Percentiles rank a stretch among this genome's conserved stretches.
These are phyloP conservation scores for Sambucus nigra DNA, from an alignment of 129 eudicot genomes.

Conservation along the genomic window DNA sequence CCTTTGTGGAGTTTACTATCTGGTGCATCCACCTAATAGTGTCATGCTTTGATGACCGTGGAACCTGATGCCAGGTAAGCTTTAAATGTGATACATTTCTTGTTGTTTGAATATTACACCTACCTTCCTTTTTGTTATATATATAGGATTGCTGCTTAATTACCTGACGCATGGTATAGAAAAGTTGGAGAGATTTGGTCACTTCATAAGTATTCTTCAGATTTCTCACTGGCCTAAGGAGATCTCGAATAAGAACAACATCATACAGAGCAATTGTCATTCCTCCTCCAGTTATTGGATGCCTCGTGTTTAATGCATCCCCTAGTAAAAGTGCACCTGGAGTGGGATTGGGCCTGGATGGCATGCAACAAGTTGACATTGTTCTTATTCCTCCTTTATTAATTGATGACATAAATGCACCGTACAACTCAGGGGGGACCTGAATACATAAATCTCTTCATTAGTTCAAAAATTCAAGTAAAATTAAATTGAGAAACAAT, in stretches of 20 bases:
- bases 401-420: slow-evolving; percentile 31
- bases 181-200: slow-evolving; percentile 47
- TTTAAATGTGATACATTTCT: neutral
- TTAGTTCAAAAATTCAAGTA: neutral
- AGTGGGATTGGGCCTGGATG: slow-evolving; percentile 52
- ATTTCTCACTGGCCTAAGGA: slow-evolving; percentile 37
- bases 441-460: slow-evolving; percentile 5
- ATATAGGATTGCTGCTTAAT: no score
- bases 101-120: no score
- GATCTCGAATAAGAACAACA: slow-evolving; percentile 50
- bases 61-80: no score
- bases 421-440: slow-evolving; percentile 39
- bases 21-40: no score
- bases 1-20: no score
- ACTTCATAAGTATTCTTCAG: slow-evolving; percentile 41
- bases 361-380: slow-evolving; percentile 60
- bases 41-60: no score
- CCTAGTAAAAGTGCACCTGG: slow-evolving; percentile 60
- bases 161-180: slow-evolving; percentile 69
- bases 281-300: slow-evolving; percentile 82
- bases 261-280: slow-evolving; percentile 77
- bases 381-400: slow-evolving; percentile 43
- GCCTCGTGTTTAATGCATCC: slow-evolving; percentile 73
- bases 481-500: no score
- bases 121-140: no score